Percentiles rank a stretch among this genome's conserved stretches.
Evolutionary conservation across 2,329 filamentous ascomycete genomes (phyloP).

Genomic region (Ophiobolus disseminans): DNA sequence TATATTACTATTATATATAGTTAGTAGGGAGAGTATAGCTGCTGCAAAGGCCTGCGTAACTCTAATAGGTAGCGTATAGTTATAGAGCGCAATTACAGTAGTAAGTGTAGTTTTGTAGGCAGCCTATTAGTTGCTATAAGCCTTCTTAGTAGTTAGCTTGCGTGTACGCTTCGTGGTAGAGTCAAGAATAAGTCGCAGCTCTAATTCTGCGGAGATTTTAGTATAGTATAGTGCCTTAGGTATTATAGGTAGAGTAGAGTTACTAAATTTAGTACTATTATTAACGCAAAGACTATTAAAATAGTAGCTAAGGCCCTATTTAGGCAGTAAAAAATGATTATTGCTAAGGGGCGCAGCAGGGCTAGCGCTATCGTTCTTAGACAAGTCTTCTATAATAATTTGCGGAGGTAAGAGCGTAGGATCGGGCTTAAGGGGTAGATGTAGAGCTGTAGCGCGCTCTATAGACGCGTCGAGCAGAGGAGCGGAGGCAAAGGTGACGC

Average conservation of each 20-base stretch:
- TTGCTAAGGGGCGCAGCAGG: background rate
- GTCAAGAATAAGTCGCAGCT: background rate
- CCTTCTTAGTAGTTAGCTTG: background rate
- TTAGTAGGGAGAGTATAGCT: background rate
- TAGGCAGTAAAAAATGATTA: background rate
- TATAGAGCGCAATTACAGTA: background rate
- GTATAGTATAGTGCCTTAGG: background rate
- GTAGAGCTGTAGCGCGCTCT: background rate
- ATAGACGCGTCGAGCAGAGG: conserved; percentile 1
- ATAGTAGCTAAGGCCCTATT: background rate
- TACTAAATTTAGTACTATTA: background rate
- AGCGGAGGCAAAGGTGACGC: conserved; percentile 1
- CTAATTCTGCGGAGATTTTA: background rate
- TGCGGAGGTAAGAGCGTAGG: background rate
- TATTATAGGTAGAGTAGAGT: conserved; percentile 1
- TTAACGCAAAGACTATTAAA: background rate
- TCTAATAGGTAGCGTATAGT: background rate
- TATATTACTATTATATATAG: conserved; percentile 1
- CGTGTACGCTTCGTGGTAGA: background rate
- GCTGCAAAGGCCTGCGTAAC: background rate
- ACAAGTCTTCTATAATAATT: background rate
- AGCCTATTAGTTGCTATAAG: background rate
- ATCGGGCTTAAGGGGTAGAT: too few species aligned
- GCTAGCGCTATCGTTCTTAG: background rate
- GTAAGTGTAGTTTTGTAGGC: background rate